These are phyloP conservation scores for Strigomonas oncopelti DNA, from an alignment of 208 protist genomes.

Conservation along the genomic window DNA sequence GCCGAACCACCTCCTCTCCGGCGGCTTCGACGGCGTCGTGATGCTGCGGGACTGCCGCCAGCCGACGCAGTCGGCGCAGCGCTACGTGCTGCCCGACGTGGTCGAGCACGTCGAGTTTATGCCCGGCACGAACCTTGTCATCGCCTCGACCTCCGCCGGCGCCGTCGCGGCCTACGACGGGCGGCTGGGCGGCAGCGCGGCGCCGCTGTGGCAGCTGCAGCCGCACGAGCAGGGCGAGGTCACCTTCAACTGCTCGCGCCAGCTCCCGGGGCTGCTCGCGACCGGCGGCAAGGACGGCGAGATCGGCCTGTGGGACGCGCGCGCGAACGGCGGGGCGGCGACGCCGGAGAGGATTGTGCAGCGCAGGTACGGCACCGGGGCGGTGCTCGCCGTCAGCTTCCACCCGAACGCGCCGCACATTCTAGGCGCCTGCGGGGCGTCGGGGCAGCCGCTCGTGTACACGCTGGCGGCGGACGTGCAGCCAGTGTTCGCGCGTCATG, in stretches of 20 bases:
- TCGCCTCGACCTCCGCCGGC: slow-evolving; percentile 72
- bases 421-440: slow-evolving; percentile 72
- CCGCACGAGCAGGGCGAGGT: slow-evolving; percentile 63
- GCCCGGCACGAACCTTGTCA: slow-evolving; percentile 25
- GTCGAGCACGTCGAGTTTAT: slow-evolving; percentile 77
- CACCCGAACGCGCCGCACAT: slow-evolving; percentile 86
- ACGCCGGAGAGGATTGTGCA: slow-evolving; percentile 48
- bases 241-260: slow-evolving; percentile 72
- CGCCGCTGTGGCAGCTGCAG: slow-evolving; percentile 51
- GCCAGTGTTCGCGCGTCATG: slow-evolving; percentile 34
- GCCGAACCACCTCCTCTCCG: slow-evolving; percentile 81
- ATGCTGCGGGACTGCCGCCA: slow-evolving; percentile 81
- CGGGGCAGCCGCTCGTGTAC: slow-evolving; percentile 87
- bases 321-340: slow-evolving; percentile 6
- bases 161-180: slow-evolving; percentile 34
- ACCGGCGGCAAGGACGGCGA: slow-evolving; percentile 86
- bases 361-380: slow-evolving; percentile 76
- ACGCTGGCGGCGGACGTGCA: slow-evolving; percentile 80
- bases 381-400: slow-evolving; percentile 78
- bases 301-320: slow-evolving; percentile 86
- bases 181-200: background rate
- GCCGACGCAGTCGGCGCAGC: slow-evolving; percentile 48
- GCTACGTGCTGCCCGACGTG: slow-evolving; percentile 46
- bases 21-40: slow-evolving; percentile 74
- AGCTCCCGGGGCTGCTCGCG: slow-evolving; percentile 74